Percentiles rank a stretch among this genome's conserved stretches.
phyloP scores from a whole-genome alignment of 257 asterid genomes.

The Solanum pinnatisectum region DNA sequence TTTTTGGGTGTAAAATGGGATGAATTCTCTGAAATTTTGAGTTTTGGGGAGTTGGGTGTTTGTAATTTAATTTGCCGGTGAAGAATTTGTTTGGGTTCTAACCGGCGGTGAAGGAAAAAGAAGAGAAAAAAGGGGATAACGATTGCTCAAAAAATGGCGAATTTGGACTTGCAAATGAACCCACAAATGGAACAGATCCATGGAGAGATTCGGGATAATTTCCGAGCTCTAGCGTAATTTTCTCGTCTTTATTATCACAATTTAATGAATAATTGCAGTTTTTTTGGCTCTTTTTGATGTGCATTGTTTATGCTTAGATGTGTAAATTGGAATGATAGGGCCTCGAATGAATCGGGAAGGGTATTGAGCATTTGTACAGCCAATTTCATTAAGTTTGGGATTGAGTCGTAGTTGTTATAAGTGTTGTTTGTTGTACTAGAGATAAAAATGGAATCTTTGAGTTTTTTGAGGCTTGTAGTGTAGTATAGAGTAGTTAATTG shows the following conservation, averaged over 20 bases:
- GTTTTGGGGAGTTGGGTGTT: not conserved
- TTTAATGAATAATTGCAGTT: not conserved
- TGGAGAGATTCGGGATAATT: constrained; percentile 78
- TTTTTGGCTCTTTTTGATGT: not conserved
- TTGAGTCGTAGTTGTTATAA: not conserved
- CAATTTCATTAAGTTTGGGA: not conserved
- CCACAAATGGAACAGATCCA: constrained; percentile 98
- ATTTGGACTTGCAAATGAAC: constrained; percentile 56
- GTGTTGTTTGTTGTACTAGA: not conserved
- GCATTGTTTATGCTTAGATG: not conserved
- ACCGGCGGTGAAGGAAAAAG: not conserved
- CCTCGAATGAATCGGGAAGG: not conserved
- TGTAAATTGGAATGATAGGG: not conserved
- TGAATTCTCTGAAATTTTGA: not conserved
- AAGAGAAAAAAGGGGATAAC: not conserved
- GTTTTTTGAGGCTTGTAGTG: not conserved
- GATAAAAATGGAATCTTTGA: not conserved
- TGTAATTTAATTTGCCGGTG: constrained; percentile 8
- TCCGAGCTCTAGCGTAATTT: constrained; percentile 72
- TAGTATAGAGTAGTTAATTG: not conserved
- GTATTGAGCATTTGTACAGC: not conserved
- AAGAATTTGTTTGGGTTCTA: constrained; percentile 1
- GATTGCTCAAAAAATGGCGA: constrained; percentile 18
- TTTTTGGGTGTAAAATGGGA: not conserved
- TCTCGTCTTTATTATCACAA: not conserved